Percentiles rank a stretch among this genome's conserved stretches.
Conservation (phyloP, 805 yeast species). For the Barnettozyma californica region DNA sequence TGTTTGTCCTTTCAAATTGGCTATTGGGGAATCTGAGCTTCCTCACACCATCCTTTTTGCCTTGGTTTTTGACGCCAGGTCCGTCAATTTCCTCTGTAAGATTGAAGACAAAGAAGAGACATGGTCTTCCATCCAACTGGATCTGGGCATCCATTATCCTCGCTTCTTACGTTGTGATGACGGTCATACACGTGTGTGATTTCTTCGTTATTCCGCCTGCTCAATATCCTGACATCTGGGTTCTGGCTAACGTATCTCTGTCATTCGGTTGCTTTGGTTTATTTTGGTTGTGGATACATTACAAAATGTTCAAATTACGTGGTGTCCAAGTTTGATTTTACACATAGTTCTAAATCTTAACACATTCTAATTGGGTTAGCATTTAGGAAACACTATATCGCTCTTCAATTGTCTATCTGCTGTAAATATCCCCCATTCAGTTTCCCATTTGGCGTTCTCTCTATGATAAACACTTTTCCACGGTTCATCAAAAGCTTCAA, state of each 20-base stretch:
- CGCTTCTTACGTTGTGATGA: conserved; percentile 47
- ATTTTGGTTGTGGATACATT: conserved; percentile 81
- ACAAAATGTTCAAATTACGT: conserved; percentile 34
- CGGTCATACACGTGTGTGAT: conserved; percentile 51
- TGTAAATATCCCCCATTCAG: conserved; percentile 66
- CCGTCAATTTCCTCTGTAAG: conserved; percentile 34
- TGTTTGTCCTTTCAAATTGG: conserved; percentile 70
- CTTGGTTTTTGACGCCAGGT: conserved; percentile 38
- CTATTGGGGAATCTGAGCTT: conserved; percentile 60
- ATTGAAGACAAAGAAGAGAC: conserved; percentile 30
- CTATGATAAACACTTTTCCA: conserved; percentile 56
- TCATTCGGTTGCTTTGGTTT: conserved; percentile 71
- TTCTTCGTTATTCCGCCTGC: conserved; percentile 44
- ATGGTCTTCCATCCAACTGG: conserved; percentile 43
- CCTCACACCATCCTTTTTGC: conserved; percentile 40
- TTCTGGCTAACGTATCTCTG: conserved; percentile 63
- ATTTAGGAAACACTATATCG: conserved; percentile 35
- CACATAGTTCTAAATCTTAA: background rate
- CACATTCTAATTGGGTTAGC: conserved; percentile 1
- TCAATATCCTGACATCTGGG: conserved; percentile 80
- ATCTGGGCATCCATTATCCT: conserved; percentile 48
- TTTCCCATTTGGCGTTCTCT: conserved; percentile 50
- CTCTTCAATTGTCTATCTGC: conserved; percentile 42
- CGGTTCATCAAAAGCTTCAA: conserved; percentile 71
- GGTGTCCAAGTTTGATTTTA: background rate